Conservation (phyloP, 106 monocot genomes). For the Acorus gramineus region DNA sequence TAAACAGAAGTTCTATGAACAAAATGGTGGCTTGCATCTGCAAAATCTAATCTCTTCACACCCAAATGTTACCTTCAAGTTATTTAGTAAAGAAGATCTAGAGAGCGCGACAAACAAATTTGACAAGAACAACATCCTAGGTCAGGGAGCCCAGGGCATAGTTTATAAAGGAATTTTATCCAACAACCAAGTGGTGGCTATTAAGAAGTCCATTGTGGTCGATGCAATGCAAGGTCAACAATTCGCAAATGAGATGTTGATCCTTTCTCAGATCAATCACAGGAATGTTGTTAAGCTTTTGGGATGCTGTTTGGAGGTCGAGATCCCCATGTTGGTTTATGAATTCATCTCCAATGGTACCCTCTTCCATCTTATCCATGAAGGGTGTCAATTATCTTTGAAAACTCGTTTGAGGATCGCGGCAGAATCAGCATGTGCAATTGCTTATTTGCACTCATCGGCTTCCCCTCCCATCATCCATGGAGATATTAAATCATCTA, state of each 20-base stretch:
- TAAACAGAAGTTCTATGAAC: slow-evolving; percentile 1
- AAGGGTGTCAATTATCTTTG: background rate
- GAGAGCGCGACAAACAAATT: slow-evolving; percentile 14
- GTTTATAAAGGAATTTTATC: slow-evolving; percentile 10
- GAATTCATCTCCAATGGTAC: slow-evolving; percentile 8
- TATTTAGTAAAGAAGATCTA: slow-evolving; percentile 12
- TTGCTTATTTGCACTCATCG: slow-evolving; percentile 27
- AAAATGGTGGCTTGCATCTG: slow-evolving; percentile 2
- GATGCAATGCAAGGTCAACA: slow-evolving; percentile 4
- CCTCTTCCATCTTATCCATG: background rate
- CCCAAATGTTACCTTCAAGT: slow-evolving; percentile 1
- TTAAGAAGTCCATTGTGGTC: slow-evolving; percentile 10
- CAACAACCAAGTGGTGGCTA: slow-evolving; percentile 1
- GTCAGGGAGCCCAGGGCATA: slow-evolving; percentile 5
- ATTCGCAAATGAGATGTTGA: slow-evolving; percentile 10
- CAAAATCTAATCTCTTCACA: slow-evolving; percentile 2
- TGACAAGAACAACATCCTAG: background rate
- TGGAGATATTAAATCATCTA: slow-evolving; percentile 24
- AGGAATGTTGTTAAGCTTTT: slow-evolving; percentile 1
- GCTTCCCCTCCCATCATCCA: slow-evolving; percentile 23
- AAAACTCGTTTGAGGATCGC: slow-evolving; percentile 18
- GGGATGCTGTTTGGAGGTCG: slow-evolving; percentile 6
- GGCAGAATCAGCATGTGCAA: slow-evolving; percentile 18
- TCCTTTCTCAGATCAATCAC: slow-evolving; percentile 19
- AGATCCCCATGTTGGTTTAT: slow-evolving; percentile 6